Evolutionary conservation across 441 rosid genomes (phyloP), one percentile per base, ranked within the genome.

Genomic region (Lepidium campestre): DNA sequence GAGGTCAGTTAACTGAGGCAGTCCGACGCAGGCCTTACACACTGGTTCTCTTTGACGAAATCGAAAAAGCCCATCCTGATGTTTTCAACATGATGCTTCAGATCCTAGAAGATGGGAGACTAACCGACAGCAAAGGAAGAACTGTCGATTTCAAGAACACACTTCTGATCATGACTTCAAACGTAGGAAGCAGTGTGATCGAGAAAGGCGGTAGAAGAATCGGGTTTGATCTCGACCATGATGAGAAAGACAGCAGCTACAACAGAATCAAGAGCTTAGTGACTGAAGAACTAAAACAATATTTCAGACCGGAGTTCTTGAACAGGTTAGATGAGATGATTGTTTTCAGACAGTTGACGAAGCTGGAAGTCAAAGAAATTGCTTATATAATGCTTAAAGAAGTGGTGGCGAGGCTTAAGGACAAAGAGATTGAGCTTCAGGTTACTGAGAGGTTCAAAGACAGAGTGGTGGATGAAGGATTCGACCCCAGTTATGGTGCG

Each of bases 1-100:
- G 99, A 57, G 99, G 99, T 46, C 98, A 91, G 84, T 73, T 91
- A 62, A 94, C 99, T 0, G 99, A 94, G 79, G 99, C 97, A 18
- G 98, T 94, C 62, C 78, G 99, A 56, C 97, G 98, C 10, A 88
- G 96, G 59, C 99, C 98, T 0, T 91, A 90, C 72, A 90, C 93
- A 1, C 91, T 91, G 0, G 93, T 94, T 6, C 88, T 94, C 57
- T 91, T 91, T 55, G 99, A 94, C 41, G 99, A 94, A 82, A 91
- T 94, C 7, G 99, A 94, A 76, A 94, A 94, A 79, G 99, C 99
- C 7, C 98, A 94, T 68, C 96, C 99, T 0, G 99, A 91, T 67
- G 98, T 91, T 57, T 94, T 91, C 80, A 91, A 94, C 84, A 90
- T 91, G 93, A 91, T 94, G 98, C 99, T 94, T 80, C 99, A 94